These are phyloP conservation scores for Lophium mytilinum DNA, from an alignment of 495 filamentous ascomycete species.

Conservation along the genomic window DNA sequence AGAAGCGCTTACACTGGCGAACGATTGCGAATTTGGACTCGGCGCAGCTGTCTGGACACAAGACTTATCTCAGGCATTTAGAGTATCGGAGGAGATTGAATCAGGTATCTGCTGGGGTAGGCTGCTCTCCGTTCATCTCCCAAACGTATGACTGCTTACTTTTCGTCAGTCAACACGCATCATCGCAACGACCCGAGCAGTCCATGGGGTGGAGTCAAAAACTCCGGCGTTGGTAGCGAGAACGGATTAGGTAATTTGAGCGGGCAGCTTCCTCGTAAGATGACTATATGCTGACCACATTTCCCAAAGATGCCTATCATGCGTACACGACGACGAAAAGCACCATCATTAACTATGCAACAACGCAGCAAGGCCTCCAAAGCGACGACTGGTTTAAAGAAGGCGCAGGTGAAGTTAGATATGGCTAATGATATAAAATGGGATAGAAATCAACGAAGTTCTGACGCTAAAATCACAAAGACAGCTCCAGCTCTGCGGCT, in stretches of 20 bases:
- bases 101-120: conserved; percentile 50
- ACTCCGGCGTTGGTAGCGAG: conserved; percentile 50
- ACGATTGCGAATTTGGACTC: conserved; percentile 42
- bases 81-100: conserved; percentile 48
- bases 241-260: conserved; percentile 38
- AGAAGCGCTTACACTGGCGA: conserved; percentile 42
- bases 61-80: conserved; percentile 49
- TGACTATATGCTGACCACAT: background rate
- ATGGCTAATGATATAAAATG: conserved; percentile 6
- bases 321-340: conserved; percentile 52
- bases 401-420: conserved; percentile 22
- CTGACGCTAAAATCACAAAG: too few species aligned
- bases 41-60: conserved; percentile 53
- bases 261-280: background rate
- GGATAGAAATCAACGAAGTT: too few species aligned
- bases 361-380: conserved; percentile 16
- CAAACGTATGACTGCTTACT: background rate
- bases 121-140: background rate
- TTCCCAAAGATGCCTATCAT: conserved; percentile 42
- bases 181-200: conserved; percentile 54
- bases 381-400: conserved; percentile 31
- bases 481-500: too few species aligned
- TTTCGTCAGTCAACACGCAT: conserved; percentile 45
- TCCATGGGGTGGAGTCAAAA: conserved; percentile 50
- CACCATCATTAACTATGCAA: conserved; percentile 50